A percentile compares a stretch with the other conserved stretches of the same genome.
Conservation (phyloP, 2,329 filamentous ascomycete species). For the Sclerotinia trifoliorum region DNA sequence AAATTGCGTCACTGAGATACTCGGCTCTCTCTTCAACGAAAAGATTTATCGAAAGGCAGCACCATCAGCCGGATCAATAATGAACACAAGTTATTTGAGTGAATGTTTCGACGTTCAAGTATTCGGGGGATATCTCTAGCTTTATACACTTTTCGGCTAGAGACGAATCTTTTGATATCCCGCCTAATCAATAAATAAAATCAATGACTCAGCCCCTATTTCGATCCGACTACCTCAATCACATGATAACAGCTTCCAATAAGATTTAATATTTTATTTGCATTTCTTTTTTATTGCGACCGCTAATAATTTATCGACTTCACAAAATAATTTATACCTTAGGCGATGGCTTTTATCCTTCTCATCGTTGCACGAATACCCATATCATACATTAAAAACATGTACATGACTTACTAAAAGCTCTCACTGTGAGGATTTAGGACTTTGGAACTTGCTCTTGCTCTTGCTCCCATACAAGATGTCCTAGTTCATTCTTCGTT, state of each 20-base stretch:
- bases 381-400: slow-evolving; percentile 24
- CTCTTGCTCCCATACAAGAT: slow-evolving; percentile 34
- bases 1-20: slow-evolving; percentile 31
- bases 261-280: slow-evolving; percentile 6
- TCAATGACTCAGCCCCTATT: slow-evolving; percentile 34
- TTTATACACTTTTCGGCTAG: slow-evolving; percentile 36
- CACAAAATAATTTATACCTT: slow-evolving; percentile 12
- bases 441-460: slow-evolving; percentile 9
- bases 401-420: slow-evolving; percentile 17
- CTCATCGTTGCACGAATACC: slow-evolving; percentile 28
- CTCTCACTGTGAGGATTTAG: not conserved
- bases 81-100: not conserved
- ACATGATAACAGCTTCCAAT: slow-evolving; percentile 32
- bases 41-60: slow-evolving; percentile 5
- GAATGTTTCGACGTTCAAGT: not conserved
- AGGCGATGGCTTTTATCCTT: slow-evolving; percentile 23
- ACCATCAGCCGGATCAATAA: not conserved
- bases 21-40: slow-evolving; percentile 20
- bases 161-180: slow-evolving; percentile 25
- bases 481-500: slow-evolving; percentile 34
- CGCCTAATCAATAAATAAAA: slow-evolving; percentile 30
- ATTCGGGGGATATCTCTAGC: not conserved
- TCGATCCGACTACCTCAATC: slow-evolving; percentile 26
- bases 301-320: slow-evolving; percentile 27
- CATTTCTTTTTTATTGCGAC: slow-evolving; percentile 30